Base-by-base conservation (phyloP, 2,329 filamentous ascomycete genomes). In the Cordyceps tenuipes region DNA sequence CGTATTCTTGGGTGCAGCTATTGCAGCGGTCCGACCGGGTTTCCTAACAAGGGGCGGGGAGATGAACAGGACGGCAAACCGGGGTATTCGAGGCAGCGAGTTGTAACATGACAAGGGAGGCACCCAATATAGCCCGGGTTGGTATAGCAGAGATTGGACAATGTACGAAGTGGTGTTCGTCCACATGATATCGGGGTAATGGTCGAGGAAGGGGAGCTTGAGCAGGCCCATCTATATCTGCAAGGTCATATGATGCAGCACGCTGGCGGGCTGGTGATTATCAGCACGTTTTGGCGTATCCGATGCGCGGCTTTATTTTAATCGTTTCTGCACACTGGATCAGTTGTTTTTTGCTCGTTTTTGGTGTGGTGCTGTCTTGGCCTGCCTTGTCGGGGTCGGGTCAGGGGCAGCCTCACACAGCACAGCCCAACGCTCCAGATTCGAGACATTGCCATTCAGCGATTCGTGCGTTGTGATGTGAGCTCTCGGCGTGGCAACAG, bases 401-500 rank as follows among this genome's bases (percentile, higher is more conserved):
- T 41, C 44, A 57, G 43, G 44, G 44, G n/a, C 43, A 49, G 31
- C 47, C 43, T 46, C 29, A 57, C 19, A 56, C 29, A 26, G 29
- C 17, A 29, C 43, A 57, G 31, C 44, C 46, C 54, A 49, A 49
- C 19, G 46, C 34, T 29, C 46, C 54, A 57, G 54, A 41, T 57
- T 57, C 46, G 23, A 57, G 46, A 57, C 54, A 57, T 41, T 48
- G 19, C 34, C 46, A 13, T 49, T 49, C 44, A 57, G 54, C 43
- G 44, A 57, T 57, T 56, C 43, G 53, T 43, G 36, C 17, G 43
- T 31, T 13, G 34, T 6, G 7, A 29, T 29, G 29, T 29, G 29
- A 26, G 53, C 47, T 21, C 47, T 51, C 23, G 47, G 44, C 44
- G 46, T 19, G 41, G 50, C 26, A 39, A 31, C 43, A 56, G 29